Conservation (phyloP, 2,329 filamentous ascomycete species). For the Cladosporium oxysporum region DNA sequence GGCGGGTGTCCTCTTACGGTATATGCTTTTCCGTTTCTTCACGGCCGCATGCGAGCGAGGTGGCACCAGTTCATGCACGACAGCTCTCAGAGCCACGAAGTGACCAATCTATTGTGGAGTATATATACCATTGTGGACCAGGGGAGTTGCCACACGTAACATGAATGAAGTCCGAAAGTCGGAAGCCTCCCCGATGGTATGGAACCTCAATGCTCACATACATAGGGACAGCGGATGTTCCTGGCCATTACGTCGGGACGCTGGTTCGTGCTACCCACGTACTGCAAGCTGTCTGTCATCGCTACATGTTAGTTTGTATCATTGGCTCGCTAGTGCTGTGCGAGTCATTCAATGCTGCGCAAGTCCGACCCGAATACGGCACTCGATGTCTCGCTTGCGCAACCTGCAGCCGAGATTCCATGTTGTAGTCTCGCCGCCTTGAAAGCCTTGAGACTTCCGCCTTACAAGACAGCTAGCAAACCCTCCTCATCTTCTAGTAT, state of each 20-base stretch:
- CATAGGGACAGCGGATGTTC: neutral
- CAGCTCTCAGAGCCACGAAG: neutral
- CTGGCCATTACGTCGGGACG: neutral
- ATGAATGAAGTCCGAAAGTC: neutral
- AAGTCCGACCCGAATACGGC: neutral
- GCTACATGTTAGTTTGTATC: neutral
- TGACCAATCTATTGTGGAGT: neutral
- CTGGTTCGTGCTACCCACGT: neutral
- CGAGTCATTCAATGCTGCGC: neutral
- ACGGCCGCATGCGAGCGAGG: neutral
- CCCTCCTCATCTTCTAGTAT: neutral
- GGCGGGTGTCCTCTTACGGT: neutral
- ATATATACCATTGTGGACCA: neutral
- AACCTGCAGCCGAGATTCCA: neutral
- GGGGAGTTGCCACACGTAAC: neutral
- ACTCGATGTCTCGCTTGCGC: neutral
- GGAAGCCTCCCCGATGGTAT: neutral
- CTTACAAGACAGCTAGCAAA: neutral
- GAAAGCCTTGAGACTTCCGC: neutral
- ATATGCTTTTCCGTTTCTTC: neutral
- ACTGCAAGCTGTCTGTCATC: neutral
- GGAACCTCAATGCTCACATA: neutral
- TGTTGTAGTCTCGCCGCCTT: too few species aligned
- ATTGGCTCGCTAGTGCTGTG: neutral
- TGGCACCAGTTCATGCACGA: neutral